Evolutionary conservation across 2,329 filamentous ascomycete species (phyloP).

Genomic region (Epichloe coenophiala): DNA sequence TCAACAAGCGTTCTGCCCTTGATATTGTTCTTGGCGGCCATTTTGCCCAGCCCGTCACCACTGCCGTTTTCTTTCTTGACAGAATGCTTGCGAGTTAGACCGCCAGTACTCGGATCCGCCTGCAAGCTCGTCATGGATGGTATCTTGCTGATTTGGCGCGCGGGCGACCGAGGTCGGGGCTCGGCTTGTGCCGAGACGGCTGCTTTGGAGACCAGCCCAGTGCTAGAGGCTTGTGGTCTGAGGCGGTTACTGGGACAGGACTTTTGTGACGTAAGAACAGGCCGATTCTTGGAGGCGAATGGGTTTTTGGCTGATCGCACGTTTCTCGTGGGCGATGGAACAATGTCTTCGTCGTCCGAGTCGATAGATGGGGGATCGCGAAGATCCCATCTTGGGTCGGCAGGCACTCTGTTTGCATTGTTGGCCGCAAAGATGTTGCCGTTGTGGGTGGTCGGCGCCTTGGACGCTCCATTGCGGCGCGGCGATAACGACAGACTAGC

Average conservation of each 20-base stretch:
- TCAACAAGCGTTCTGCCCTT: slow-evolving; percentile 83
- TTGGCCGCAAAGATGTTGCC: slow-evolving; percentile 62
- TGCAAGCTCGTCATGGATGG: slow-evolving; percentile 46
- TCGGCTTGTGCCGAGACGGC: slow-evolving; percentile 19
- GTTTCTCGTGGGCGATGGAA: slow-evolving; percentile 51
- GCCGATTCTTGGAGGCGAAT: slow-evolving; percentile 51
- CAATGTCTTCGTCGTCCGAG: slow-evolving; percentile 53
- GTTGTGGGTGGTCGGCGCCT: slow-evolving; percentile 40
- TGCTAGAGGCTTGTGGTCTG: slow-evolving; percentile 35
- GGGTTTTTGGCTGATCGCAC: slow-evolving; percentile 55
- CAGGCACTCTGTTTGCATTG: slow-evolving; percentile 33
- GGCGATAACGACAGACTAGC: slow-evolving; percentile 60
- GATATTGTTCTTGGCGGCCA: slow-evolving; percentile 38
- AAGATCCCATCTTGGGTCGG: slow-evolving; percentile 32
- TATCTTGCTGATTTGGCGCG: slow-evolving; percentile 61
- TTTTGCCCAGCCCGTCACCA: slow-evolving; percentile 31
- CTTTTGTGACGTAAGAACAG: slow-evolving; percentile 52
- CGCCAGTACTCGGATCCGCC: slow-evolving; percentile 13
- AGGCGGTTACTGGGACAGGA: slow-evolving; percentile 51
- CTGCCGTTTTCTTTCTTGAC: slow-evolving; percentile 24
- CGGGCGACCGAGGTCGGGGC: slow-evolving; percentile 38
- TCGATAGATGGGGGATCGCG: slow-evolving; percentile 32
- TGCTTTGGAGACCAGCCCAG: slow-evolving; percentile 21
- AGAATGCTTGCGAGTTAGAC: slow-evolving; percentile 33
- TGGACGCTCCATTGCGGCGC: slow-evolving; percentile 53